Conservation (phyloP, 78 protist genomes). For the Emiliania huxleyi region DNA sequence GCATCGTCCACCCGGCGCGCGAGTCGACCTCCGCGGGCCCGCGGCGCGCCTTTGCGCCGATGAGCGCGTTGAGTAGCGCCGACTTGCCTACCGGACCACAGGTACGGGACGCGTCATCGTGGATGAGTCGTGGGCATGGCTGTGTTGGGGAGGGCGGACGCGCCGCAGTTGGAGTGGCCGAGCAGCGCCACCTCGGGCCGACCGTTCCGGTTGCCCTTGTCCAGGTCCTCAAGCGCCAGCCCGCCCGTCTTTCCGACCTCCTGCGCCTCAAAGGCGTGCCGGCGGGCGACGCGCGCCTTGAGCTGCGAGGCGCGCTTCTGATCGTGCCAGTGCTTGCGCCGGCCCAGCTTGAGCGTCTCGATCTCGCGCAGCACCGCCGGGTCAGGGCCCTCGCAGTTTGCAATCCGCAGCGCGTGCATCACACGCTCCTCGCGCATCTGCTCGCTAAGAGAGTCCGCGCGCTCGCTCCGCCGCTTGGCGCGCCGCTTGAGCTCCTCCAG, state of each 20-base stretch:
- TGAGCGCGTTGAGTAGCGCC: constrained; percentile 1
- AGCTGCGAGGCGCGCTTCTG: neutral
- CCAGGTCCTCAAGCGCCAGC: neutral
- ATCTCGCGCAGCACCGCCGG: neutral
- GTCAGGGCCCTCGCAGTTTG: neutral
- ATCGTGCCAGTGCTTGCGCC: neutral
- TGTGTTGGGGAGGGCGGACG: constrained; percentile 1
- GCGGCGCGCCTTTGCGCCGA: neutral
- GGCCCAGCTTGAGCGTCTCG: neutral
- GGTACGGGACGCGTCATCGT: too few relatives aligned
- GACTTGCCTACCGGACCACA: too few relatives aligned
- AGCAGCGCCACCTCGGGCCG: constrained; percentile 20
- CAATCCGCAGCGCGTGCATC: neutral
- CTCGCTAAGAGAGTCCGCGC: neutral
- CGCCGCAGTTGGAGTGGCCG: constrained; percentile 19
- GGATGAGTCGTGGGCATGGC: too few relatives aligned
- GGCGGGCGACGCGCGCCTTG: neutral
- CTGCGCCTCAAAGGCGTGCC: neutral
- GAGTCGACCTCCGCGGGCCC: neutral
- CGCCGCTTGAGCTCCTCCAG: too few relatives aligned
- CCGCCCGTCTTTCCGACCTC: neutral
- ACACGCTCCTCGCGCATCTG: neutral
- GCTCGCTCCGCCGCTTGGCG: constrained; percentile 7
- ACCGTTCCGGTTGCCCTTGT: neutral
- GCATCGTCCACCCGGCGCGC: constrained; percentile 13